These are phyloP conservation scores for Rubus parviflorus DNA, from an alignment of 306 rosid genomes.

Conservation along the genomic window DNA sequence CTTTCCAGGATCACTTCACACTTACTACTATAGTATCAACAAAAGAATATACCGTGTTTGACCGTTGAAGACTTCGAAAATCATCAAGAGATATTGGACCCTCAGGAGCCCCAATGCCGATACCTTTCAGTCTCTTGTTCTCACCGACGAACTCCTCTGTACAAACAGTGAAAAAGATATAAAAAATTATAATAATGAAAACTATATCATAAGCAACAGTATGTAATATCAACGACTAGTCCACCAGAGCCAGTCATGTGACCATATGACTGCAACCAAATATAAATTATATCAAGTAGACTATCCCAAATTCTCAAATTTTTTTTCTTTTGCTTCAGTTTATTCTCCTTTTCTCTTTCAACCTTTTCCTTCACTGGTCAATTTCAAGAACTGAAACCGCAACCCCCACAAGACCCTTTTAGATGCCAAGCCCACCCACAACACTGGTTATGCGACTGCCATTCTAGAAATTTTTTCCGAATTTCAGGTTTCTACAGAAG, in stretches of 20 bases:
- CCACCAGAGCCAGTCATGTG: neutral
- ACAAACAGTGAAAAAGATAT: constrained; percentile 16
- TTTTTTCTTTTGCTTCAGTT: neutral
- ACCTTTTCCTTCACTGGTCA: neutral
- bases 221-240: neutral
- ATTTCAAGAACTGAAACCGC: neutral
- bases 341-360: neutral
- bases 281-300: neutral
- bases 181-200: neutral
- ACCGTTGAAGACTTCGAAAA: constrained; percentile 92
- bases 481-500: neutral
- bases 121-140: constrained; percentile 84
- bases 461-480: neutral
- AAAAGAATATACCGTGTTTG: constrained; percentile 60
- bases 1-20: neutral
- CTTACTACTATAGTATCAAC: constrained; percentile 13
- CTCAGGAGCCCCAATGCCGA: constrained; percentile 95
- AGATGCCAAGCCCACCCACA: neutral
- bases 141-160: constrained; percentile 64
- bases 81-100: constrained; percentile 98
- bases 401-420: neutral
- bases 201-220: neutral
- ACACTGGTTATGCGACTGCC: neutral
- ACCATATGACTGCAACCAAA: neutral
- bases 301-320: neutral